Base-by-base conservation (phyloP, 2,329 filamentous ascomycete genomes). In the Phoma sp. region DNA sequence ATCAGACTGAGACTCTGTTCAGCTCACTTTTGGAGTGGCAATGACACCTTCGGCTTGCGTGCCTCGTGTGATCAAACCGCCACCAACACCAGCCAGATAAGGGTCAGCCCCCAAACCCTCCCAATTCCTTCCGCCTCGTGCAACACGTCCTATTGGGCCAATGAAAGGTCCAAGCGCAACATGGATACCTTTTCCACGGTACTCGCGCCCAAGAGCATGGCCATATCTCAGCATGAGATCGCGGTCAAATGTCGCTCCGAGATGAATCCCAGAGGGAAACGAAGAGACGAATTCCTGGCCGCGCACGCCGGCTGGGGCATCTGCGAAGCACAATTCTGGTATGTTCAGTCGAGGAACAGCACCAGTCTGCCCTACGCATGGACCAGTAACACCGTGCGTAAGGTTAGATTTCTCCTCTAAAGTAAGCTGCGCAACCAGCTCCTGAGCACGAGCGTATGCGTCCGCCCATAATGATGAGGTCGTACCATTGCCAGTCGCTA, bases 191-290 rank as follows among this genome's bases (percentile, higher is more conserved):
- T 91, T 91, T 4, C 86, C 87, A 10, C 85, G 83, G 44, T 87
- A 86, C 69, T 92, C 89, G 57, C 84, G 76, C n/a, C 89, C 89
- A 4, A 91, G 75, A 4, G 85, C 88, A 10, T 84, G 81, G 1
- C 84, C 89, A 14, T 89, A 83, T 47, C 82, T 78, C 57, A 89
- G 87, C 75, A 90, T 88, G 42, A 91, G 76, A 10, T 82, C 76
- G 73, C 89, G 89, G 72, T 89, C 87, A 64, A 86, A 91, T 0
- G 89, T 91, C 2, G 88, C 87, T 25, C 86, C 89, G 1, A 84
- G 59, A 44, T 69, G 65, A 25, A 69, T 64, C 1, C 67, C 66
- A 25, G 69, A 67, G 7, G 68, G 68, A 41, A 72, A 70, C 4
- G 69, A 58, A 1, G 68, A 70, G 2, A 71, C 66, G 30, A 69